phyloP scores from a whole-genome alignment of 108 stramenopile species.

The Stephanodiscus minutulus region DNA sequence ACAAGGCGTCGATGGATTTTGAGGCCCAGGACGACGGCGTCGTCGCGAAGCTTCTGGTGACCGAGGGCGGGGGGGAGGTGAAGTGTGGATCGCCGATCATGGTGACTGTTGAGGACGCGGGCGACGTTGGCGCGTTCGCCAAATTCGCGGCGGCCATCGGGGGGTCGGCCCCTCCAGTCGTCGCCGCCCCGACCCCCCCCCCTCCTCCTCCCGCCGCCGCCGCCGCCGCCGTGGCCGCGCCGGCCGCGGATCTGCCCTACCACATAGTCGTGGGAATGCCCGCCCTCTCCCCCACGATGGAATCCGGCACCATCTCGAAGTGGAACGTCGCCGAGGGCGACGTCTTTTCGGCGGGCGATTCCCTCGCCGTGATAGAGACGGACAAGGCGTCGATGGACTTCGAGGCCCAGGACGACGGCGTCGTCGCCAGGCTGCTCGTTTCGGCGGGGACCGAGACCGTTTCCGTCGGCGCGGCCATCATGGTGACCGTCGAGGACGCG shows the following conservation, averaged over 20 bases:
- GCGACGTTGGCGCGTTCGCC: conserved; percentile 80
- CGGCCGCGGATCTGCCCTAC: conserved; percentile 38
- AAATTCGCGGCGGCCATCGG: conserved; percentile 57
- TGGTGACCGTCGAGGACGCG: conserved; percentile 86
- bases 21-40: conserved; percentile 97
- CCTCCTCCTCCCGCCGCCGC: conserved; percentile 28
- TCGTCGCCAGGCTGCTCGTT: conserved; percentile 67
- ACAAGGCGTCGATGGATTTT: conserved; percentile 98
- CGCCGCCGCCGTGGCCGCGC: conserved; percentile 29
- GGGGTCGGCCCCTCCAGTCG: conserved; percentile 21
- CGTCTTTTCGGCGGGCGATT: conserved; percentile 68
- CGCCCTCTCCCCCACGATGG: conserved; percentile 92
- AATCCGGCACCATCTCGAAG: conserved; percentile 63
- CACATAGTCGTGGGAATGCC: conserved; percentile 86
- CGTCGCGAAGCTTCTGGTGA: conserved; percentile 91
- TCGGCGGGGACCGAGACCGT: conserved; percentile 59
- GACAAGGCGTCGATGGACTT: conserved; percentile 92
- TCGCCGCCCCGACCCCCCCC: conserved; percentile 11
- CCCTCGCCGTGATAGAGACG: conserved; percentile 81
- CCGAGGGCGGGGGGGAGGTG: conserved; percentile 76
- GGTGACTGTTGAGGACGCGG: conserved; percentile 89
- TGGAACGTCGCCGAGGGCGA: conserved; percentile 72
- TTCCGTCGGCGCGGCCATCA: conserved; percentile 62
- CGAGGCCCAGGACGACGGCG: conserved; percentile 82
- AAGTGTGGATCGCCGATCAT: conserved; percentile 88